These are phyloP conservation scores for Pueraria montana DNA, from an alignment of 306 rosid genomes.

Conservation along the genomic window DNA sequence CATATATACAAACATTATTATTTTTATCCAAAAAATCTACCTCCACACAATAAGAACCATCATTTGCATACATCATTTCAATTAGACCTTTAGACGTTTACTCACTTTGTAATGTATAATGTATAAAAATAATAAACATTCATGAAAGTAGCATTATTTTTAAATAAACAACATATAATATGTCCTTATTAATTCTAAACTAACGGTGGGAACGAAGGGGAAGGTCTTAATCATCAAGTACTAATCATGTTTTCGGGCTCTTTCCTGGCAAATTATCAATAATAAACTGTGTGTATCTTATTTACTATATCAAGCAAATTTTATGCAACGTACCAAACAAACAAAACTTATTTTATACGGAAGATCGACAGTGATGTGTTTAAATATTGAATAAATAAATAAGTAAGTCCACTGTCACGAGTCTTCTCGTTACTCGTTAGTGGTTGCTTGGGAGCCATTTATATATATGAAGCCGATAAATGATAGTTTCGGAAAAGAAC, in stretches of 20 bases:
- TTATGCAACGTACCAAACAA: background rate
- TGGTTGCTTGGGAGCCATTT: background rate
- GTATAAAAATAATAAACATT: background rate
- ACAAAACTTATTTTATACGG: background rate
- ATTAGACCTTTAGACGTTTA: background rate
- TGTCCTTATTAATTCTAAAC: background rate
- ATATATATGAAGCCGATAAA: background rate
- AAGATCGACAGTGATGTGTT: background rate
- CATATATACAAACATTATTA: background rate
- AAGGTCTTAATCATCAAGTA: constrained; percentile 28
- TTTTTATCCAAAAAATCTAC: background rate
- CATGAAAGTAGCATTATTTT: background rate
- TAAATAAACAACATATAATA: background rate
- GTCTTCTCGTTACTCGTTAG: background rate
- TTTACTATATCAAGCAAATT: background rate
- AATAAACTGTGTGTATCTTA: background rate
- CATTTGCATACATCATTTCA: background rate
- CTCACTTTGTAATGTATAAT: background rate
- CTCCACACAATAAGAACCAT: background rate
- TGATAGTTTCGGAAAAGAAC: background rate
- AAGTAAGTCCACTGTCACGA: too few relatives aligned
- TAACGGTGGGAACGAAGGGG: constrained; percentile 1
- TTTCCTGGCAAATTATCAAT: background rate
- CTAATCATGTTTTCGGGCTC: constrained; percentile 22
- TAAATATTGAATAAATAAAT: background rate